Evolutionary conservation across 208 protist genomes (phyloP).

Genomic region (Leishmania martiniquensis): DNA sequence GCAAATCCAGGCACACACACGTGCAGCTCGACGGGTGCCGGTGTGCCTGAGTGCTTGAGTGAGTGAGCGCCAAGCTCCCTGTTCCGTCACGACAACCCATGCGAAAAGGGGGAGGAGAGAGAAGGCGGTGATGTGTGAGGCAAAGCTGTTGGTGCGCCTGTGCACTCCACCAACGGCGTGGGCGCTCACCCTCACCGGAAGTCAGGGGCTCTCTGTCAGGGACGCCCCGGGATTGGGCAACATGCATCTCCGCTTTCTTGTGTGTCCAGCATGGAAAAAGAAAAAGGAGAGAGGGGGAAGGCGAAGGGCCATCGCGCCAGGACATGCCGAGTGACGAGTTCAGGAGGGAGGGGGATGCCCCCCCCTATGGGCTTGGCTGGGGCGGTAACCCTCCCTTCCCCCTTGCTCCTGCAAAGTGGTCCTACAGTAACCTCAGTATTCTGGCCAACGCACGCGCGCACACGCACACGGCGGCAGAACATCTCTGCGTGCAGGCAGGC

Average conservation of each 20-base stretch:
- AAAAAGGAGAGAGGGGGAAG: neutral
- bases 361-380: neutral
- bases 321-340: neutral
- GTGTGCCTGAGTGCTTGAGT: neutral
- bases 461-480: neutral
- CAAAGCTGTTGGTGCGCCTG: neutral
- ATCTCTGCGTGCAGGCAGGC: neutral
- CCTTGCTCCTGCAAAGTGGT: neutral
- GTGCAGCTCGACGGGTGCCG: neutral
- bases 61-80: neutral
- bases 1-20: neutral
- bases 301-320: neutral
- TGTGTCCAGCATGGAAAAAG: neutral
- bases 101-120: neutral
- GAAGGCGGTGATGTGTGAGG: neutral
- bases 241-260: neutral
- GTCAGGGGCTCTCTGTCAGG: neutral
- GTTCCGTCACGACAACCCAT: neutral
- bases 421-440: neutral
- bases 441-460: neutral
- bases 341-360: neutral
- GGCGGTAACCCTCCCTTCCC: neutral
- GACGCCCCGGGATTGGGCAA: neutral
- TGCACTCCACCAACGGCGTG: neutral
- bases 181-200: neutral